phyloP scores from a whole-genome alignment of 768 basidiomycete genomes.

The Sarcodon sp. region DNA sequence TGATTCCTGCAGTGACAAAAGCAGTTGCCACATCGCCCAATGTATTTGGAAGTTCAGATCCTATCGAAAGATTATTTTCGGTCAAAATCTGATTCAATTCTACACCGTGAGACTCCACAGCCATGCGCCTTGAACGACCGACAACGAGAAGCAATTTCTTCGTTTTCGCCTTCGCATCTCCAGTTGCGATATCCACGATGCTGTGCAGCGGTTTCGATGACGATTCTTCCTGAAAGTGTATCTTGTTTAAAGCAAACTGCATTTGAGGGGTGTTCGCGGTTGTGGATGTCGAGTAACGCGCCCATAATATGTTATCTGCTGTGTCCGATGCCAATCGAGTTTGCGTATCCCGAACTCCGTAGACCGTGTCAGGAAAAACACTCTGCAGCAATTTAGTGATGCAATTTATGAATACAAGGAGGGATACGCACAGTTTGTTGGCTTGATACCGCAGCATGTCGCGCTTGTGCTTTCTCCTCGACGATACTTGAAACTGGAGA shows the following conservation, averaged over 20 bases:
- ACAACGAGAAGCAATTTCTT: conserved; percentile 46
- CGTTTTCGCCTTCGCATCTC: conserved; percentile 14
- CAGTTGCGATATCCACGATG: conserved; percentile 29
- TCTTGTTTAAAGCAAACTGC: conserved; percentile 38
- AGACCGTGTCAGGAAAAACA: conserved; percentile 56
- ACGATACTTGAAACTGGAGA: conserved; percentile 16
- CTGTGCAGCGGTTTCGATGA: conserved; percentile 44
- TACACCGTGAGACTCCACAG: conserved; percentile 37
- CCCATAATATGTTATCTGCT: conserved; percentile 74
- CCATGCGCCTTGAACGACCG: conserved; percentile 67
- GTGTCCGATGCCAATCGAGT: conserved; percentile 64
- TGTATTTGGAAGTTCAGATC: conserved; percentile 53
- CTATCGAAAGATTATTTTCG: conserved; percentile 27
- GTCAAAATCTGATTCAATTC: conserved; percentile 44
- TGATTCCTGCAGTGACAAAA: conserved; percentile 39
- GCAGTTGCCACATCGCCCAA: conserved; percentile 68
- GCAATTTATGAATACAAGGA: conserved; percentile 1
- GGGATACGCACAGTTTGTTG: conserved; percentile 19
- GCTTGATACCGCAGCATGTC: conserved; percentile 5
- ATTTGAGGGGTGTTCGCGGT: conserved; percentile 10
- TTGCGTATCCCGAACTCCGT: conserved; percentile 50
- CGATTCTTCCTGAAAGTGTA: conserved; percentile 41
- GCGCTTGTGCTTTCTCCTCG: conserved; percentile 10
- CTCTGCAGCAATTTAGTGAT: conserved; percentile 20
- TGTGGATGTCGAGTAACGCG: conserved; percentile 32